Conservation (phyloP, 257 asterid genomes). For the Solanum etuberosum region DNA sequence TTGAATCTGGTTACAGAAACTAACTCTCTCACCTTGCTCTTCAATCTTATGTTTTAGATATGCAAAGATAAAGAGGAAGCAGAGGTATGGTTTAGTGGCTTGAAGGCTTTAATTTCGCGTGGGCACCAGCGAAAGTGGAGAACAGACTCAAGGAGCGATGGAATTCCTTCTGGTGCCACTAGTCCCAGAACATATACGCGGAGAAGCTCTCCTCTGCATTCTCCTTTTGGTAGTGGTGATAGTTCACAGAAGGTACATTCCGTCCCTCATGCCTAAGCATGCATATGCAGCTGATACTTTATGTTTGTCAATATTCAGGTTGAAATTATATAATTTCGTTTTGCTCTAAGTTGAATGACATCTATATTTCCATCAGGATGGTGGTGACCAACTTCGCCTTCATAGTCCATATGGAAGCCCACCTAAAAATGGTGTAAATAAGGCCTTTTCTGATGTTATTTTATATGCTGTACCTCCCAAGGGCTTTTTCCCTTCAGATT, state of each 20-base stretch:
- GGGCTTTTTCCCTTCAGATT: conserved; percentile 61
- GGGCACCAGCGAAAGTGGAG: conserved; percentile 81
- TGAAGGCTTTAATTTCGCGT: conserved; percentile 79
- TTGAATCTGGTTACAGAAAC: conserved; percentile 4
- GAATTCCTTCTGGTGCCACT: conserved; percentile 78
- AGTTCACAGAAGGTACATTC: conserved; percentile 60
- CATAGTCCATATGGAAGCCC: conserved; percentile 84
- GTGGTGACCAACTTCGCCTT: conserved; percentile 52
- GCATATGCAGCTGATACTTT: neutral
- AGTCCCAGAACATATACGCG: conserved; percentile 79
- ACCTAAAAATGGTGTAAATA: conserved; percentile 62
- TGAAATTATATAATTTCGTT: neutral
- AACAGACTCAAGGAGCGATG: conserved; percentile 82
- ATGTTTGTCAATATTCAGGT: neutral
- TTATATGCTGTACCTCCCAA: conserved; percentile 64
- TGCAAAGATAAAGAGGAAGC: conserved; percentile 98
- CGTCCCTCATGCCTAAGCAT: neutral
- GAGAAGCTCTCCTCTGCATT: conserved; percentile 77
- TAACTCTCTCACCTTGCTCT: neutral
- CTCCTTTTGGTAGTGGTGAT: conserved; percentile 75
- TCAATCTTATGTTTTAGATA: conserved; percentile 36
- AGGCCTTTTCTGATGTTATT: conserved; percentile 65
- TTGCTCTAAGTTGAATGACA: conserved; percentile 7
- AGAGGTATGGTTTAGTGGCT: conserved; percentile 96
- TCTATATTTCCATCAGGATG: conserved; percentile 43